Conservation (phyloP, 148 eudicot genomes). For the Silene conica region DNA sequence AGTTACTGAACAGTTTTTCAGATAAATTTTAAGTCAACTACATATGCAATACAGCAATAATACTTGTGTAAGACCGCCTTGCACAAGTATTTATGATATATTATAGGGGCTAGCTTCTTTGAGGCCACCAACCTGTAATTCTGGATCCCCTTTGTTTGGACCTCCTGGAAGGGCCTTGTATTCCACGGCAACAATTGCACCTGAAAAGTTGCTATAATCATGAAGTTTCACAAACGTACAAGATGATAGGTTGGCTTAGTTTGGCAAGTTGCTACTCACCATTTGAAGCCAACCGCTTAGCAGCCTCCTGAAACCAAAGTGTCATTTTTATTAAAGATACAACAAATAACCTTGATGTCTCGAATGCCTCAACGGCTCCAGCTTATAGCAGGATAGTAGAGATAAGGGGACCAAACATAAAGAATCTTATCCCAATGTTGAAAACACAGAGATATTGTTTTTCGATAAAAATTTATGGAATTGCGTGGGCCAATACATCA, state of each 20-base stretch:
- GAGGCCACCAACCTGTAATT: conserved; percentile 36
- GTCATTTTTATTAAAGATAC: background rate
- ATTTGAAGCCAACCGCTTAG: conserved; percentile 39
- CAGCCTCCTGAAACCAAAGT: conserved; percentile 60
- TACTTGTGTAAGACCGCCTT: too few species aligned
- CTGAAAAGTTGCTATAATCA: conserved; percentile 25
- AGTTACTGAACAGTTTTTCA: background rate
- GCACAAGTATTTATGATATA: too few species aligned
- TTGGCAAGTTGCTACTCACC: conserved; percentile 40
- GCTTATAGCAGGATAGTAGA: too few species aligned
- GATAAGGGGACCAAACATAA: too few species aligned
- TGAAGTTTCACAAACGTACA: background rate
- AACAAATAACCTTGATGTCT: background rate
- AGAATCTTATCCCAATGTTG: too few species aligned
- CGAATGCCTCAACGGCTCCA: too few species aligned
- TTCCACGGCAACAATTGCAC: conserved; percentile 49
- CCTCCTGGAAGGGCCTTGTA: conserved; percentile 77
- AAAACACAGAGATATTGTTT: too few species aligned
- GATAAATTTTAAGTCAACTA: background rate
- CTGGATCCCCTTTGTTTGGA: conserved; percentile 41
- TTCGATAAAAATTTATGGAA: too few species aligned
- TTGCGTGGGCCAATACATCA: too few species aligned
- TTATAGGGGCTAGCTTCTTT: too few species aligned
- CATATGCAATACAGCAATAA: too few species aligned
- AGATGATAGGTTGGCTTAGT: background rate